phyloP scores from a whole-genome alignment of 2,329 filamentous ascomycete species.

The Tricladium varicosporioides region DNA sequence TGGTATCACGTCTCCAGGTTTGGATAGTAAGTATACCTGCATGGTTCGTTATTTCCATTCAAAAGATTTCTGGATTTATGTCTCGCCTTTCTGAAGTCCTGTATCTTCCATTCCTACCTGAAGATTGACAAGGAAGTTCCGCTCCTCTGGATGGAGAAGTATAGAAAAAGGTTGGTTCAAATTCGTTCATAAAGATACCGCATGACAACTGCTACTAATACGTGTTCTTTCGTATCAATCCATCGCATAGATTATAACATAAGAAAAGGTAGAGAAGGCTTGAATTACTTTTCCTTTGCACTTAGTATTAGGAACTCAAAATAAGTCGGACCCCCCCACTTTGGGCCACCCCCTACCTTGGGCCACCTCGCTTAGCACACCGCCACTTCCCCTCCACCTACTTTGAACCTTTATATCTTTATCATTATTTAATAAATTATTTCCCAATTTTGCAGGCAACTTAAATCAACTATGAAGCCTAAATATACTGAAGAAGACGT shows the following conservation, averaged over 20 bases:
- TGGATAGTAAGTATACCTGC: not conserved
- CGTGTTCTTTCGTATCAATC: constrained; percentile 2
- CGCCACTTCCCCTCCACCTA: constrained; percentile 2
- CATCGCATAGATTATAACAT: not conserved
- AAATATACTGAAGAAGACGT: constrained; percentile 10
- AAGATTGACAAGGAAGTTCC: not conserved
- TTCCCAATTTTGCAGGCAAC: not conserved
- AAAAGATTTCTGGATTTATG: not conserved
- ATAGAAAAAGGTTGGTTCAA: constrained; percentile 5
- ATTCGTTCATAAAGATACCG: constrained; percentile 10
- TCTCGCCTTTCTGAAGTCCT: not conserved
- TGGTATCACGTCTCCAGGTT: constrained; percentile 5
- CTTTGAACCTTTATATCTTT: constrained; percentile 1
- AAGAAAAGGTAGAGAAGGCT: no score
- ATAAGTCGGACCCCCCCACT: no score
- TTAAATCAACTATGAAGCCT: constrained; percentile 1
- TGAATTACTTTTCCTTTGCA: no score
- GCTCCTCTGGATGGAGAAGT: not conserved
- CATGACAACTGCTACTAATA: constrained; percentile 5
- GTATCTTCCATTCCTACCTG: not conserved
- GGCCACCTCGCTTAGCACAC: constrained; percentile 15
- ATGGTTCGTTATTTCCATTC: not conserved
- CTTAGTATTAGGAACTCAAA: no score
- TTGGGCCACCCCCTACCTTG: no score
- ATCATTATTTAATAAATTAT: constrained; percentile 1